A percentile compares a stretch with the other conserved stretches of the same genome.
Evolutionary conservation across 2,329 filamentous ascomycete species (phyloP).

Genomic region (Tolypocladium sp.): DNA sequence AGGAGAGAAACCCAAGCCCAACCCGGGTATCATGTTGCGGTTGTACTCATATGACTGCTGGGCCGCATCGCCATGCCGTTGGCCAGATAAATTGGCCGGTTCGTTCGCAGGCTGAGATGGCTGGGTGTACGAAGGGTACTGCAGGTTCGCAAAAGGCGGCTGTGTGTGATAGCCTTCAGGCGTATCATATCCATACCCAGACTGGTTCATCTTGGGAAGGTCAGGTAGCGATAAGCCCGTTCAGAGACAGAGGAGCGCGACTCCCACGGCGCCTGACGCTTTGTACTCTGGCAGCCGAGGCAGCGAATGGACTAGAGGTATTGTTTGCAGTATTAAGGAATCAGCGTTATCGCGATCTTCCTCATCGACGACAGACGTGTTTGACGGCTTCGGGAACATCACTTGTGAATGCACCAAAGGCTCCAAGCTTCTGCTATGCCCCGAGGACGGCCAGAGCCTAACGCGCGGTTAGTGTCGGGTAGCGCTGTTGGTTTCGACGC

Average conservation of each 20-base stretch:
- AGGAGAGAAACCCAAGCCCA: conserved; percentile 18
- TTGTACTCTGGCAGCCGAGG: neutral
- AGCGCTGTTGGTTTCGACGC: neutral
- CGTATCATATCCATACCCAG: conserved; percentile 15
- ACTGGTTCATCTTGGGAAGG: conserved; percentile 17
- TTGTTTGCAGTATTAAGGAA: neutral
- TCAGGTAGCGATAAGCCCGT: neutral
- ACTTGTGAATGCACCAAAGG: neutral
- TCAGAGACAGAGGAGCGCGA: neutral
- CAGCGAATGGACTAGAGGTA: neutral
- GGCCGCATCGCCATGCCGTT: neutral
- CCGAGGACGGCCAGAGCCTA: neutral
- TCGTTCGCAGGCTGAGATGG: conserved; percentile 4
- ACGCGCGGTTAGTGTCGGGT: neutral
- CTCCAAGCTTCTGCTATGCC: neutral
- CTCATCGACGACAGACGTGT: neutral
- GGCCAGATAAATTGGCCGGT: neutral
- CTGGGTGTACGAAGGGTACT: conserved; percentile 7
- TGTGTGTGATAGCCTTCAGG: conserved; percentile 12
- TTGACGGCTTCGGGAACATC: neutral
- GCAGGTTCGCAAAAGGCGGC: conserved; percentile 9
- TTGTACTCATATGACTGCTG: neutral
- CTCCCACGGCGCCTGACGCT: neutral
- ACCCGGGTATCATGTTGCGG: conserved; percentile 21
- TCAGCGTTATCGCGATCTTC: neutral